Evolutionary conservation across 2,329 filamentous ascomycete species (phyloP).

Genomic region (Xylariaceae sp.): DNA sequence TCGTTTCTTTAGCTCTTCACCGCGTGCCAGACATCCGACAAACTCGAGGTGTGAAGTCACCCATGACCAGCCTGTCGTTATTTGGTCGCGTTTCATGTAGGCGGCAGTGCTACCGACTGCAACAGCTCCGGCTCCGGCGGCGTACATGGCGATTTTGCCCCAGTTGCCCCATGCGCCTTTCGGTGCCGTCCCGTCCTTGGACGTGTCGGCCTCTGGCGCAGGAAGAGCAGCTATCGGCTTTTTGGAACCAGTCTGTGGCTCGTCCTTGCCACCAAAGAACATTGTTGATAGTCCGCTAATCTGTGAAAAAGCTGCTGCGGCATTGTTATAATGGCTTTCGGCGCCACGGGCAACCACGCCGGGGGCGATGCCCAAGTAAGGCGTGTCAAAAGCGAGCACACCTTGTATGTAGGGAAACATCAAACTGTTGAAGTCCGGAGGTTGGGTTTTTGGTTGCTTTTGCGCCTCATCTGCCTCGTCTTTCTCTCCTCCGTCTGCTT

Average conservation of each 20-base stretch:
- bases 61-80: slow-evolving; percentile 75
- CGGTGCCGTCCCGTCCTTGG: slow-evolving; percentile 6
- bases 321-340: slow-evolving; percentile 78
- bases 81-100: slow-evolving; percentile 78
- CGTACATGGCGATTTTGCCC: slow-evolving; percentile 81
- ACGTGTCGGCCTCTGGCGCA: slow-evolving; percentile 30
- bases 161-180: slow-evolving; percentile 65
- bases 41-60: slow-evolving; percentile 89
- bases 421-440: slow-evolving; percentile 50
- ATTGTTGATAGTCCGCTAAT: slow-evolving; percentile 62
- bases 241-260: slow-evolving; percentile 21
- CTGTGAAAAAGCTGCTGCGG: slow-evolving; percentile 64
- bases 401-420: slow-evolving; percentile 95
- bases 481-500: background rate
- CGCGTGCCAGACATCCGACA: slow-evolving; percentile 81
- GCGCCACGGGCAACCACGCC: slow-evolving; percentile 82
- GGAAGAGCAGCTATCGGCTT: slow-evolving; percentile 36
- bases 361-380: slow-evolving; percentile 77
- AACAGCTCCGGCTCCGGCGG: slow-evolving; percentile 77
- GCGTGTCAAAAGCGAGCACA: slow-evolving; percentile 90
- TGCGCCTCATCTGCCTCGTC: background rate
- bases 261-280: slow-evolving; percentile 55
- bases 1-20: slow-evolving; percentile 73
- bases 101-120: slow-evolving; percentile 80
- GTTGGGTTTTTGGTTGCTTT: background rate